phyloP scores from a whole-genome alignment of 225 moss, liverwort and hornwort species.

The Polytrichum commune region DNA sequence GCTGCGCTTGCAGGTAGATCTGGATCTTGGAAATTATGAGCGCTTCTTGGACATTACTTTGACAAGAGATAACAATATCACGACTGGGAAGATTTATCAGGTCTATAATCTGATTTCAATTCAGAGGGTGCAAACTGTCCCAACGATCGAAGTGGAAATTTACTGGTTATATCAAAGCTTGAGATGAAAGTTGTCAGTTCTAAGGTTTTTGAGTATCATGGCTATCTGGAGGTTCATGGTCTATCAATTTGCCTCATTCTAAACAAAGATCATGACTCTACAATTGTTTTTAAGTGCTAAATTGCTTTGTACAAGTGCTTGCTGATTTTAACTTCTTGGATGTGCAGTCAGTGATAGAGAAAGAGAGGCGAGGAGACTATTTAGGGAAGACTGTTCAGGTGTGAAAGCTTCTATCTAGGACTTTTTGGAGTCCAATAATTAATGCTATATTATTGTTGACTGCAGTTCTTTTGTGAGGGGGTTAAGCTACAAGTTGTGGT shows the following conservation, averaged over 20 bases:
- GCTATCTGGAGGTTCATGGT: not conserved
- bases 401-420: not conserved
- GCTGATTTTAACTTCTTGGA: conserved; percentile 5
- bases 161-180: not conserved
- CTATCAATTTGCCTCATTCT: not conserved
- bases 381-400: conserved; percentile 95
- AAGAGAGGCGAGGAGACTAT: conserved; percentile 85
- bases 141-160: too few relatives aligned
- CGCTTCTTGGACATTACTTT: conserved; percentile 74
- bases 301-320: conserved; percentile 2
- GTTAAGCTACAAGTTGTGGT: too few relatives aligned
- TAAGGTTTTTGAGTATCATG: not conserved
- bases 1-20: conserved; percentile 47
- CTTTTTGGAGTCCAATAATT: too few relatives aligned
- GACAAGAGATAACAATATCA: conserved; percentile 71
- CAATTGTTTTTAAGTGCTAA: not conserved
- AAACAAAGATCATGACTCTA: not conserved
- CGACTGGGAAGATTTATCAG: conserved; percentile 74
- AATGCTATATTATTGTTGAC: too few relatives aligned
- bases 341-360: conserved; percentile 79
- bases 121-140: too few relatives aligned
- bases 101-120: conserved; percentile 3
- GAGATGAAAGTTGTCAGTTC: not conserved
- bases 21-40: conserved; percentile 83
- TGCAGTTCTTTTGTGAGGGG: too few relatives aligned